Base-by-base conservation (phyloP, 192 early-diverging fungal species). In the Phycomyces blakesleeanus region DNA sequence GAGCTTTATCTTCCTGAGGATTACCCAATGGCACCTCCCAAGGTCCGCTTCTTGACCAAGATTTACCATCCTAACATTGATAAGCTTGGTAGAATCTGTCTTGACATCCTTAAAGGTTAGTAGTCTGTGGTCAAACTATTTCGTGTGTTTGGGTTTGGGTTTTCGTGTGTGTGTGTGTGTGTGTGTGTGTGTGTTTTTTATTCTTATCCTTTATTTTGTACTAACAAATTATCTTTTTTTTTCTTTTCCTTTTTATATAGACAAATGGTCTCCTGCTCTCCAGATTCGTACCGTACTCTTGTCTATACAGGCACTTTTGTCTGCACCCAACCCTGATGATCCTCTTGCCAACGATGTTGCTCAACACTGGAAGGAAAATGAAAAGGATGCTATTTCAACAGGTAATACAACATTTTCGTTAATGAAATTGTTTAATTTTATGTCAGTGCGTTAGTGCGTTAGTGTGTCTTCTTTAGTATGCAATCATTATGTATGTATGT, bases 31-130 rank as follows among this genome's bases (percentile, higher is more conserved):
- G 87, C 89, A 2, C 93, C 97, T 49, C 97, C 97, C 42, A 98
- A 96, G 83, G 97, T 98, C 40, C 92, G 95, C 21, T 97, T 94
- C 66, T 79, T 98, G 75, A 98, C 97, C 52, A 93, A 93, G 77
- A 98, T 98, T 73, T 98, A 98, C 79, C 95, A 97, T 74, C 95
- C 95, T 20, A 98, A 98, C 73, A 98, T 98, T 73, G 97, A 98
- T 78, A 97, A 94, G 80, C 86, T 97, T 22, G 97, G 97, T 20
- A 85, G 95, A 55, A 97, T 98, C 66, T 98, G 97, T 58, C 80
- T 98, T 60, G 97, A 98, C 71, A 98, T 98, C 76, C 75, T 98
- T 61, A 98, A 98, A 82, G 92, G 91, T 92, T 66, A 37, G 54
- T 9, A 18, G 70, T 20, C 16, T n/a, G n/a, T n/a, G n/a, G n/a